Base-by-base conservation (phyloP, 2,329 filamentous ascomycete species). In the Colletotrichum sp. region DNA sequence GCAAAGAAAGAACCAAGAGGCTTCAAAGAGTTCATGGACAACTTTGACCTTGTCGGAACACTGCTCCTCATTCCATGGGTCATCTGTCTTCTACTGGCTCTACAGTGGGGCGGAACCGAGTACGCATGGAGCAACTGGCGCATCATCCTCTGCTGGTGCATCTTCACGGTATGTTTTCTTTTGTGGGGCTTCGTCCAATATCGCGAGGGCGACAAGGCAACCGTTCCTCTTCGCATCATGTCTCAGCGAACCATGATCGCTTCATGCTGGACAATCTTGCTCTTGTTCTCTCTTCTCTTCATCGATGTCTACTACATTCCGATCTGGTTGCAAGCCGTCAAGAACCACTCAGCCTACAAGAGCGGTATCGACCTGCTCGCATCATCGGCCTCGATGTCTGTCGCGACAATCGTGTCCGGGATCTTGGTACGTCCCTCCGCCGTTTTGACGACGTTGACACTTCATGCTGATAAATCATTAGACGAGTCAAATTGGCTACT, bases 181-280 rank as follows among this genome's bases (percentile, higher is more conserved):
- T 81, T 90, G 72, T 88, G 86, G 77, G 83, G 91, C 16, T 82
- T 92, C 16, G 84, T 92, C 4, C 87, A 92, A 78, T 92, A 88
- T 86, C 90, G 89, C 12, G 90, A 90, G 10, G 83, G 86, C 34
- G 81, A 87, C 30, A 87, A 88, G 68, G 67, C 89, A 3, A 92
- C 90, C 88, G 83, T 80, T 71, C 85, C 84, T 80, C 82, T 85
- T 12, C 83, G 82, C n/a, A 85, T 90, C 64, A 87, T 91, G 36
- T 88, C 21, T 6, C 55, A 75, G 10, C 65, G 8, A 15, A 60
- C 18, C 6, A 69, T 69, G 43, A 55, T 43, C 21, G 55, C 57
- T 1, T n/a, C 64, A 8, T 48, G 26, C 6, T 69, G 64, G 57
- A 28, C 65, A 6, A 55, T 67, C 18, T 8, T 57, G 3, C 32